Evolutionary conservation across 179 eudicot genomes (phyloP).

Genomic region (Beta corolliflora): DNA sequence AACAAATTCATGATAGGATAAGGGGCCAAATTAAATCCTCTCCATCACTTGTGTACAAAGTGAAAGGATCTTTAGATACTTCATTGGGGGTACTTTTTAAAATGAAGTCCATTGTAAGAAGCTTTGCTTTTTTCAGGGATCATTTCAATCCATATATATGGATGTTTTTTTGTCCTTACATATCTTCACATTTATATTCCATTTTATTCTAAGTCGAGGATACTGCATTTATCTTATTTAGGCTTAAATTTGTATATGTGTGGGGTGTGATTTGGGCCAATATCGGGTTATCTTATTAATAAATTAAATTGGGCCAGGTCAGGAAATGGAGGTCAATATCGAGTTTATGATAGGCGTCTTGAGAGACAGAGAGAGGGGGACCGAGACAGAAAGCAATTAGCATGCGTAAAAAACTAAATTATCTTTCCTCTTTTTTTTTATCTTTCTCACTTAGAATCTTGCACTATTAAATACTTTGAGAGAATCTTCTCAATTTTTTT

Average conservation of each 20-base stretch:
- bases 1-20: conserved; percentile 27
- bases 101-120: neutral
- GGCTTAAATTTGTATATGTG: too few relatives aligned
- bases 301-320: too few relatives aligned
- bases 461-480: too few relatives aligned
- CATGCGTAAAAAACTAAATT: too few relatives aligned
- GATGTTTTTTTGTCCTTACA: neutral
- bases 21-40: conserved; percentile 20
- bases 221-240: neutral
- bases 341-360: too few relatives aligned
- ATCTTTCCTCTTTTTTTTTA: too few relatives aligned
- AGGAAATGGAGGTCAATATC: too few relatives aligned
- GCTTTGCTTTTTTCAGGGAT: neutral
- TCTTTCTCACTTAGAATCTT: too few relatives aligned
- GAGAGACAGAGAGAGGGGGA: too few relatives aligned
- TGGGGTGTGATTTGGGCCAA: too few relatives aligned
- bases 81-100: neutral
- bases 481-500: too few relatives aligned
- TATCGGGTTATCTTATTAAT: too few relatives aligned
- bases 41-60: conserved; percentile 17
- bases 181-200: neutral
- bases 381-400: neutral
- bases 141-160: conserved; percentile 3
- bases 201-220: neutral
- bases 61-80: conserved; percentile 18